Conservation (phyloP, 768 basidiomycete genomes). For the Lentinula sp. region DNA sequence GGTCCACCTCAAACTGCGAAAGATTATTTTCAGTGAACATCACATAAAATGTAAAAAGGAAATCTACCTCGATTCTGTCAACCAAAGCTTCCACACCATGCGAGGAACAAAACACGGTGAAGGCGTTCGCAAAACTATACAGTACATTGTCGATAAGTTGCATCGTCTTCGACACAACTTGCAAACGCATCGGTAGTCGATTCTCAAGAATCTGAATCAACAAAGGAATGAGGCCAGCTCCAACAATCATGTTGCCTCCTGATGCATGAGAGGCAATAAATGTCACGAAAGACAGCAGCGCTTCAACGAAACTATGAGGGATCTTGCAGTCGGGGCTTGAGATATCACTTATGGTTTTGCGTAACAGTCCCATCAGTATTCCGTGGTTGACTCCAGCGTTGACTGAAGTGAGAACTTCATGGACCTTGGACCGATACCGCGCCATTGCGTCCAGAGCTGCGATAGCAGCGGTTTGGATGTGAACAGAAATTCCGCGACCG, state of each 20-base stretch:
- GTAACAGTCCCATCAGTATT: slow-evolving; percentile 82
- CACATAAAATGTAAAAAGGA: neutral
- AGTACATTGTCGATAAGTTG: slow-evolving; percentile 89
- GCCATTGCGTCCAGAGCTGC: slow-evolving; percentile 88
- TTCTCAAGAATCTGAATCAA: slow-evolving; percentile 88
- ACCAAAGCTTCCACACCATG: slow-evolving; percentile 84
- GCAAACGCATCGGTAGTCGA: slow-evolving; percentile 57
- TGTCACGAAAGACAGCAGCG: slow-evolving; percentile 80
- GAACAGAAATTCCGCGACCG: slow-evolving; percentile 61
- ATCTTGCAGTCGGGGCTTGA: slow-evolving; percentile 57
- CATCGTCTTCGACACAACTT: slow-evolving; percentile 84
- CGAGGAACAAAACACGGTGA: slow-evolving; percentile 79
- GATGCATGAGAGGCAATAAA: slow-evolving; percentile 80
- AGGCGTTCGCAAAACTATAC: slow-evolving; percentile 84
- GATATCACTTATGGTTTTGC: slow-evolving; percentile 75
- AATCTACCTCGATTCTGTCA: slow-evolving; percentile 74
- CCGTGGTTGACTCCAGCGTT: slow-evolving; percentile 97
- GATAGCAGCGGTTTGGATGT: slow-evolving; percentile 80
- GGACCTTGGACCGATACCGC: slow-evolving; percentile 74
- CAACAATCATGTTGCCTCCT: slow-evolving; percentile 90
- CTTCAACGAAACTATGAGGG: slow-evolving; percentile 76
- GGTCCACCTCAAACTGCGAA: slow-evolving; percentile 59
- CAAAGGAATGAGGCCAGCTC: slow-evolving; percentile 85
- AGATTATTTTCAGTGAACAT: slow-evolving; percentile 4
- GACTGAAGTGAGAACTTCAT: slow-evolving; percentile 84